Evolutionary conservation across 2,329 filamentous ascomycete species (phyloP), one percentile per base, ranked within the genome.

Genomic region (Talaromyces sp.): DNA sequence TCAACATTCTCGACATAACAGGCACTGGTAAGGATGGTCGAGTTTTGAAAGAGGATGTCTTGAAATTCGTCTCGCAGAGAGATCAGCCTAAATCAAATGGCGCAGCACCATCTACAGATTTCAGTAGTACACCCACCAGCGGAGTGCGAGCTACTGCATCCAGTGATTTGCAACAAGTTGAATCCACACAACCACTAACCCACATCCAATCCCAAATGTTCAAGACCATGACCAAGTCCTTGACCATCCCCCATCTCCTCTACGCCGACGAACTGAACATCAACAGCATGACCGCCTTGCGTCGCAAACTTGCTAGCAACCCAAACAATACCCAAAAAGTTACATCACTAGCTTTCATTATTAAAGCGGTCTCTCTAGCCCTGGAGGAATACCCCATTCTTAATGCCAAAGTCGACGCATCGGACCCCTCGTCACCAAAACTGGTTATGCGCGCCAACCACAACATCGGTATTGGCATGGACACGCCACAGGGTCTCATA

Each of bases 381-480:
- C 83, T 99, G 2, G 84, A 89, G 73, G 85, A 90, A 67, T 94
- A 92, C 77, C 94, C 95, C 1, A 83, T 95, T 43, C 87, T 99
- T 67, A 99, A 99, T 75, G 88, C 93, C 3, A 87, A 91, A 66
- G 86, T 99, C 27, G 92, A 97, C 71, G 75, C 78, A 27, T 84
- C 78, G 52, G 82, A 84, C 66, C 81, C 83, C 8, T 56, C 50
- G 19, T 80, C 81, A 73, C 93, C 94, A 0, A 85, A 86, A 39
- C 84, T 99, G 3, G 82, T 93, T 64, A 87, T 92, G 81, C 90
- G 93, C 64, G 86, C 87, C 62, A 89, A 91, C 73, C 95, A 99
- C 84, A 96, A 99, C 79, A 94, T 99, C 67, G 95, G 95, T 67
- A 85, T 99, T 39, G 95, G 95, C 65, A 95, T 99, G 85, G 95